Evolutionary conservation across 1,284 basidiomycete genomes (phyloP), one percentile per base, ranked within the genome.

Genomic region (Cerrena zonata): DNA sequence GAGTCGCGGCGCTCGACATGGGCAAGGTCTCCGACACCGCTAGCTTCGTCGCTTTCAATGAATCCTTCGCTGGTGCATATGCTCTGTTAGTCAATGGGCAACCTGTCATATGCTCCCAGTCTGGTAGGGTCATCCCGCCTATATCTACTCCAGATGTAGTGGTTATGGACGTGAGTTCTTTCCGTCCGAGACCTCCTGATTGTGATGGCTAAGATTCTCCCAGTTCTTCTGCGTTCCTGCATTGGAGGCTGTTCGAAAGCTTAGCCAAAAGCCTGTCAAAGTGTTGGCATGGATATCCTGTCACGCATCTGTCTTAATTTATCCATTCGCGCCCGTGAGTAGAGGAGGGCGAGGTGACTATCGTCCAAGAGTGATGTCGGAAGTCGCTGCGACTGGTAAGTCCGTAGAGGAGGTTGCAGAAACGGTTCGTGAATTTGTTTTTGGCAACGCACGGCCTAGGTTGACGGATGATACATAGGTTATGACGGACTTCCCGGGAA

Each of bases 221-320:
- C 10, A 50, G 49, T 43, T 45, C 34, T 34, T 50, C 26, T 36
- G 21, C 27, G 12, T 30, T 18, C 4, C 43, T 34, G 36, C 24
- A 7, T 12, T 24, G 18, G 18, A 49, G 21, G 38, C 11, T 4
- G 23, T 36, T 5, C 41, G 48, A 11, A n/a, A 44, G 23, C 18
- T 27, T 25, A 49, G 48, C 42, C 15, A 45, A 25, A 24, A 34
- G 19, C 37, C 38, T n/a, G 37, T 42, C 21, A 48, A 44, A 49
- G 30, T 44, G n/a, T 24, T 40, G 5, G 27, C 18, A 5, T 49
- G 39, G 26, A 12, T 30, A 15, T 3, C 48, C 23, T 19, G 23
- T 34, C 18, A 22, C 5, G n/a, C 42, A 13, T 27, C 48, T 12
- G 22, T 43, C 25, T 5, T 34, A 5, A 15, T 34, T 13, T 22